These are phyloP conservation scores for Leptosphaerulina australis DNA, from an alignment of 2,329 filamentous ascomycete species.

Conservation along the genomic window DNA sequence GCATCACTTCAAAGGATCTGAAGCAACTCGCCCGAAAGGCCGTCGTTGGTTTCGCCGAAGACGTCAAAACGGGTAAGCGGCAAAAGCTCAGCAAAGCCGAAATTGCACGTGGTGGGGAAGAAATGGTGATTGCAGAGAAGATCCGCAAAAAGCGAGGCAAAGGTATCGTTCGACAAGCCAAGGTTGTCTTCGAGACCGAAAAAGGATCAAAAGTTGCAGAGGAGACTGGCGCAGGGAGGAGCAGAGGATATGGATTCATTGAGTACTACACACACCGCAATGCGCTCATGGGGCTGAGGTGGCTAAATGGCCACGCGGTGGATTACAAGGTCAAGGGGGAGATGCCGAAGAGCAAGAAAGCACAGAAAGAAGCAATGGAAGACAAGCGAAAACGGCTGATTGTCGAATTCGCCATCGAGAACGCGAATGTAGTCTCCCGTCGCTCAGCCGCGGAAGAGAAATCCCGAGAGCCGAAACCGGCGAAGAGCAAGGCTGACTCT, in stretches of 20 bases:
- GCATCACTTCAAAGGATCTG: conserved; percentile 81
- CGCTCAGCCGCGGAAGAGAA: conserved; percentile 69
- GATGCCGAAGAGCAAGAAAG: conserved; percentile 49
- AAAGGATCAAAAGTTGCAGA: conserved; percentile 85
- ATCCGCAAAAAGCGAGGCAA: conserved; percentile 81
- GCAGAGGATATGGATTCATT: conserved; percentile 94
- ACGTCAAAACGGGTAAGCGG: conserved; percentile 79
- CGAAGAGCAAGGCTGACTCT: conserved; percentile 23
- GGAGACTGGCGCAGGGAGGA: conserved; percentile 76
- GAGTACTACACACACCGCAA: conserved; percentile 94
- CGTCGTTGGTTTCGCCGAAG: conserved; percentile 91
- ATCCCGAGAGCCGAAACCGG: conserved; percentile 53
- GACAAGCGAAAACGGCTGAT: conserved; percentile 89
- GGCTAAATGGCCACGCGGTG: conserved; percentile 80
- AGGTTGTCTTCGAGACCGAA: conserved; percentile 88
- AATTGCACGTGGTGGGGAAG: conserved; percentile 75
- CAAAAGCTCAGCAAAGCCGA: conserved; percentile 89
- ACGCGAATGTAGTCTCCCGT: conserved; percentile 90
- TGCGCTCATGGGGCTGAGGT: conserved; percentile 92
- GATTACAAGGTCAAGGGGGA: conserved; percentile 58
- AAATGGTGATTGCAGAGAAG: conserved; percentile 80
- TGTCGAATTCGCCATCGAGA: conserved; percentile 97
- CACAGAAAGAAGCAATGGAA: conserved; percentile 52
- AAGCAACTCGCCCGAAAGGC: conserved; percentile 90
- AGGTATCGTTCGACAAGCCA: conserved; percentile 88